Base-by-base conservation (phyloP, 371 early-diverging fungal genomes). In the Mortierella sp. region DNA sequence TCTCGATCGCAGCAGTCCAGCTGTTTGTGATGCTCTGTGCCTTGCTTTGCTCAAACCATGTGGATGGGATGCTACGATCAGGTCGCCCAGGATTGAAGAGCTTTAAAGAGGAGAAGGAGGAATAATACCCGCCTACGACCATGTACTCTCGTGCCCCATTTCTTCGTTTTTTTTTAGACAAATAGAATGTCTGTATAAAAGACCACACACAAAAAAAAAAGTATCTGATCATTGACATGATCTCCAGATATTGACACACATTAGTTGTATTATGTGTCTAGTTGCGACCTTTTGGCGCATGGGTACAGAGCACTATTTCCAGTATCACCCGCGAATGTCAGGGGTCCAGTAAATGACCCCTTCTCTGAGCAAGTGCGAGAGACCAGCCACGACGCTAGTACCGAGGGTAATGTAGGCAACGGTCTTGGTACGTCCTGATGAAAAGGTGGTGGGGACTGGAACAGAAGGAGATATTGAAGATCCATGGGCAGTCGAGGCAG, bases 31-130 rank as follows among this genome's bases (percentile, higher is more conserved):
- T 88, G 60, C 67, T 85, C 28, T 70, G 82, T 0, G 85, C 79
- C 1, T 61, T 88, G n/a, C 57, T 88, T 31, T 88, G 88, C 59
- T 80, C 86, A 14, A 86, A 88, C 45, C 88, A 88, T 54, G 82
- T 88, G 37, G 85, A 88, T 27, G 83, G 86, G 53, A 76, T 76
- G 77, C 50, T 68, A n/a, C 69, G 77, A 3, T 69, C 69, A 10
- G 77, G 57, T 28, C 55, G 77, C 7, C 69, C 77, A 21, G 77
- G 77, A 22, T 40, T 76, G 41, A 69, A 69, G 59, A 62, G 58
- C 57, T 76, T 76, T 29, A 76, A 76, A 56, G 62, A 76, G 44
- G 45, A 76, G 56, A 44, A 57, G 24, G 8, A 47, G 4, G 27
- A 34, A 46, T 37, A 43, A 31, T 25, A 41, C 12, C 31, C 31